phyloP scores from a whole-genome alignment of 169 alveolate genomes.

The Plasmodium ovale region DNA sequence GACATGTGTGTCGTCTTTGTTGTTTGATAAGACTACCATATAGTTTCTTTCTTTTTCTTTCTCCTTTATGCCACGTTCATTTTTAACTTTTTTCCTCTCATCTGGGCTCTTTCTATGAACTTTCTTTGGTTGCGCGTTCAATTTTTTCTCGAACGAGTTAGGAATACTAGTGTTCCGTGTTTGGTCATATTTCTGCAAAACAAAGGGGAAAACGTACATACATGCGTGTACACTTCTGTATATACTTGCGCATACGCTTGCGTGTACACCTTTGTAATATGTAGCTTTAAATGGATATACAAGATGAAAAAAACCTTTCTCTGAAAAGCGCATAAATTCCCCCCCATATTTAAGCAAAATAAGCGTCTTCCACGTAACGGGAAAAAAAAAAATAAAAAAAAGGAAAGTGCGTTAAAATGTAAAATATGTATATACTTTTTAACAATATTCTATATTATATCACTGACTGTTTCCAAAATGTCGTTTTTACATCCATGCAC shows the following conservation, averaged over 20 bases:
- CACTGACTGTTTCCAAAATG: no score
- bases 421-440: no score
- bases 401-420: no score
- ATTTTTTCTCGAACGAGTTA: not conserved
- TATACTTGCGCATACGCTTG: no score
- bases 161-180: not conserved
- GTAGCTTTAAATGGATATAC: not conserved
- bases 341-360: slow-evolving; percentile 51
- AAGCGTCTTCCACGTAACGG: no score
- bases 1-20: not conserved
- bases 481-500: no score
- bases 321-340: slow-evolving; percentile 31
- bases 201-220: slow-evolving; percentile 11
- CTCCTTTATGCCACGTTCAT: not conserved
- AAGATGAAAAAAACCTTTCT: slow-evolving; percentile 29
- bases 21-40: not conserved
- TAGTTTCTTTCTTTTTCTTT: slow-evolving; percentile 1
- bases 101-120: not conserved
- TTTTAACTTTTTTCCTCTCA: not conserved
- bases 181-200: slow-evolving; percentile 39
- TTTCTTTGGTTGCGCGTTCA: not conserved
- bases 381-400: no score
- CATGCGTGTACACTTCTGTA: no score
- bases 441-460: no score
- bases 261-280: no score